Evolutionary conservation across 352 stramenopile genomes (phyloP).

Genomic region (Globisporangium parvum): DNA sequence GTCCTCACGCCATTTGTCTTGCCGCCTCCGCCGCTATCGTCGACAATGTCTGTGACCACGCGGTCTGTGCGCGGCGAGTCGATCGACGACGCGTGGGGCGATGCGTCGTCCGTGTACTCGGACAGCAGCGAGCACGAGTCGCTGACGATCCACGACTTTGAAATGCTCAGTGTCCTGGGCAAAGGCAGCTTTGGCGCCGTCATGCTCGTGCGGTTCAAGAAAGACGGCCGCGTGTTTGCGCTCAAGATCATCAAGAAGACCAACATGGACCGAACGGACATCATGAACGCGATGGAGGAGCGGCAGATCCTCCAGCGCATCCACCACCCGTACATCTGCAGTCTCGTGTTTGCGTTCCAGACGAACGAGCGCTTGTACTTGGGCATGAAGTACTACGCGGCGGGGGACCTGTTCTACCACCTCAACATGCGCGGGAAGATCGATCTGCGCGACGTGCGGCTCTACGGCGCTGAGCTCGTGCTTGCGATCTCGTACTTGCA

Average conservation of each 20-base stretch:
- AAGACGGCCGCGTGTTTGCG: constrained; percentile 82
- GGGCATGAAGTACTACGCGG: constrained; percentile 89
- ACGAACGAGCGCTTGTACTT: constrained; percentile 86
- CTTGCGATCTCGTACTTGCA: constrained; percentile 87
- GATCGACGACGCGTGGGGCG: constrained; percentile 12
- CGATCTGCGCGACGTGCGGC: constrained; percentile 48
- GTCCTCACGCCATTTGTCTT: background rate
- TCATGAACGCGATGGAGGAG: constrained; percentile 86
- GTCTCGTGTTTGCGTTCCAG: constrained; percentile 84
- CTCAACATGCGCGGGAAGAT: constrained; percentile 78
- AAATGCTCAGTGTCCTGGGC: constrained; percentile 85
- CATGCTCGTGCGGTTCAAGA: constrained; percentile 88
- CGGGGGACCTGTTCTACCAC: constrained; percentile 86
- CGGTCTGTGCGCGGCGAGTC: constrained; percentile 13
- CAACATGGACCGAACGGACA: constrained; percentile 81
- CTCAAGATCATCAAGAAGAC: constrained; percentile 90
- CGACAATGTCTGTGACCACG: background rate
- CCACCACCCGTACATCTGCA: constrained; percentile 86
- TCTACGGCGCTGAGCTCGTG: constrained; percentile 84
- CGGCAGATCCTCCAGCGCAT: constrained; percentile 86
- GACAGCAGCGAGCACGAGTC: constrained; percentile 37
- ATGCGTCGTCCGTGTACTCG: constrained; percentile 16
- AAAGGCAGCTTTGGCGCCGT: constrained; percentile 86
- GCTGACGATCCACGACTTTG: constrained; percentile 87
- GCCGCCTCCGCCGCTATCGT: background rate